Percentiles rank a stretch among this genome's conserved stretches.
Conservation (phyloP, 2,329 filamentous ascomycete species). For the Cyclaneusma minus region DNA sequence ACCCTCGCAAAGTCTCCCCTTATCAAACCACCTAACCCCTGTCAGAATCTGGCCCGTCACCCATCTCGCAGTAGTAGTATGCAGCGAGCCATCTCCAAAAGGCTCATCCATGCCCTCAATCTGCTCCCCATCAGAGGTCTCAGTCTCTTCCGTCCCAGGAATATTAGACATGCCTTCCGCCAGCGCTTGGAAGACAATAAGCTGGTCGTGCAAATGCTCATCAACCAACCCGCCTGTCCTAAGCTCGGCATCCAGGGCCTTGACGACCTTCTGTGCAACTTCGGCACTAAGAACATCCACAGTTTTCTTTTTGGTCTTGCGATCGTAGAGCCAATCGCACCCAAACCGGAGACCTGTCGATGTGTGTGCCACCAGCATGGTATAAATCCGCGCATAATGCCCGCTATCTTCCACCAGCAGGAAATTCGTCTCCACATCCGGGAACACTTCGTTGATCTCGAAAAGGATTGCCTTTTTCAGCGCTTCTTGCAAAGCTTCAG, state of each 20-base stretch:
- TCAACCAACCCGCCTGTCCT: slow-evolving; percentile 32
- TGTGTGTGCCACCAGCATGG: slow-evolving; percentile 39
- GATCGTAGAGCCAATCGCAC: slow-evolving; percentile 28
- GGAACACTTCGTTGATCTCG: slow-evolving; percentile 26
- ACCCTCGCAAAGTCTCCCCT: slow-evolving; percentile 33
- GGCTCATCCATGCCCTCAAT: slow-evolving; percentile 31
- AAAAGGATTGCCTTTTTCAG: slow-evolving; percentile 25
- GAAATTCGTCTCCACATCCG: slow-evolving; percentile 28
- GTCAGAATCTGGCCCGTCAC: slow-evolving; percentile 36
- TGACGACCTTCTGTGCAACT: slow-evolving; percentile 29
- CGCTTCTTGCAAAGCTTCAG: slow-evolving; percentile 23
- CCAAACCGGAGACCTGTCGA: slow-evolving; percentile 29
- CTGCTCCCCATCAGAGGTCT: slow-evolving; percentile 13
- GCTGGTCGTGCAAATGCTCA: slow-evolving; percentile 42
- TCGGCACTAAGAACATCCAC: slow-evolving; percentile 18
- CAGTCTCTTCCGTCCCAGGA: slow-evolving; percentile 6
- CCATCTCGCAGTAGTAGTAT: slow-evolving; percentile 46
- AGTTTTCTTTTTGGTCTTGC: slow-evolving; percentile 18
- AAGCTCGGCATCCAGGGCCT: slow-evolving; percentile 29
- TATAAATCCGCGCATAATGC: slow-evolving; percentile 34
- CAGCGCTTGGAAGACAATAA: slow-evolving; percentile 43
- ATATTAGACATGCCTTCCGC: slow-evolving; percentile 30
- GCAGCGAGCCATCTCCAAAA: slow-evolving; percentile 39
- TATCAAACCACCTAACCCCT: slow-evolving; percentile 30
- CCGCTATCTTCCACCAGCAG: slow-evolving; percentile 33